Evolutionary conservation across 164 flowering plant genomes (phyloP).

Genomic region (Berberis vulgaris): DNA sequence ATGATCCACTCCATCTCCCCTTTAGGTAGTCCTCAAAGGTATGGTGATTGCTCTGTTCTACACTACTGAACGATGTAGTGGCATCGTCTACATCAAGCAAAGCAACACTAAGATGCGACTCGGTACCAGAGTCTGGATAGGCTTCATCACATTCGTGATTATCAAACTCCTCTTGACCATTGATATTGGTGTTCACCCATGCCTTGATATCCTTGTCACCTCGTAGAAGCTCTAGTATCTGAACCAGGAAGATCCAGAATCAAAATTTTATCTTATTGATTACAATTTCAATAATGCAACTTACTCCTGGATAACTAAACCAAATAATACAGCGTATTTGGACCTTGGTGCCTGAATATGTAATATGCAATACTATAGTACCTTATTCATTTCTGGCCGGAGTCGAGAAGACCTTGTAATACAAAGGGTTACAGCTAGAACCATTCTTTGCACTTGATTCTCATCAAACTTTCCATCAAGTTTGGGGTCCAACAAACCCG

Average conservation of each 20-base stretch:
- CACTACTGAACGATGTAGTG: conserved; percentile 46
- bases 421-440: conserved; percentile 65
- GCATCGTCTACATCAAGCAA: conserved; percentile 56
- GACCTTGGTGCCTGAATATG: neutral
- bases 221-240: conserved; percentile 60
- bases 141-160: conserved; percentile 54
- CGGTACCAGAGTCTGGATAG: conserved; percentile 54
- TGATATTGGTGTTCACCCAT: conserved; percentile 13
- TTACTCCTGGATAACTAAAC: neutral
- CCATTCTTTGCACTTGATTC: conserved; percentile 62
- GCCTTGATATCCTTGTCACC: conserved; percentile 38
- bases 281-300: neutral
- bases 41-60: conserved; percentile 34
- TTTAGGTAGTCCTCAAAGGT: conserved; percentile 49
- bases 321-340: neutral
- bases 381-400: conserved; percentile 75
- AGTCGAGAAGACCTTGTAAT: conserved; percentile 53
- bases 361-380: conserved; percentile 9
- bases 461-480: conserved; percentile 42
- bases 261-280: neutral
- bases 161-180: conserved; percentile 20
- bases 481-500: conserved; percentile 50
- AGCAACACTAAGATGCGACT: conserved; percentile 51
- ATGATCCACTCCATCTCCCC: conserved; percentile 64
- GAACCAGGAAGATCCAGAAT: conserved; percentile 3